Percentiles rank a stretch among this genome's conserved stretches.
phyloP scores from a whole-genome alignment of 2,329 filamentous ascomycete genomes.

The Arachnomyces sp. region DNA sequence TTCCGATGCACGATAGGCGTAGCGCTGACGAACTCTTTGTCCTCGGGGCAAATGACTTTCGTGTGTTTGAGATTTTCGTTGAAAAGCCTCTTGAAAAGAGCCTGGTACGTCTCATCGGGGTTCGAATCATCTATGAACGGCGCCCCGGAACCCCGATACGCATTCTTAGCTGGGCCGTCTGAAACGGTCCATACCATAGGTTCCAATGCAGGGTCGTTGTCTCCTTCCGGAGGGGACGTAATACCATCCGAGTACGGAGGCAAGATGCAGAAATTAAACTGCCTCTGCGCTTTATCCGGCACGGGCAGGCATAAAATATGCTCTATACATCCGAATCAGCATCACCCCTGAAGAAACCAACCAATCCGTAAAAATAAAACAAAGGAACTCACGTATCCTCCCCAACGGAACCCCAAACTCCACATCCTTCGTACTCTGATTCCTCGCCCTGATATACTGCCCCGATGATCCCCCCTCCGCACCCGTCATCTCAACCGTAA shows the following conservation, averaged over 20 bases:
- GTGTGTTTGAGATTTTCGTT: conserved; percentile 40
- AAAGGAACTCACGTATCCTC: conserved; percentile 37
- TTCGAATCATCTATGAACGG: conserved; percentile 32
- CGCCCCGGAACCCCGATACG: conserved; percentile 34
- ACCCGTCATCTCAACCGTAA: conserved; percentile 49
- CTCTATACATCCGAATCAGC: conserved; percentile 24
- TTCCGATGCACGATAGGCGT: conserved; percentile 54
- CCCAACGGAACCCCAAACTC: conserved; percentile 46
- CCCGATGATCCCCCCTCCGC: conserved; percentile 10
- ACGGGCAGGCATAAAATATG: conserved; percentile 55
- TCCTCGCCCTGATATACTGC: conserved; percentile 40
- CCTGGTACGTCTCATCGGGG: conserved; percentile 39
- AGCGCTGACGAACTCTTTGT: conserved; percentile 52
- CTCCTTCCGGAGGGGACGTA: conserved; percentile 33
- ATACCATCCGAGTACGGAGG: conserved; percentile 45
- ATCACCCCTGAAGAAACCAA: conserved; percentile 5
- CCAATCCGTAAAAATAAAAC: neutral
- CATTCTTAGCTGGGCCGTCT: conserved; percentile 43
- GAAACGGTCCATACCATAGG: conserved; percentile 54
- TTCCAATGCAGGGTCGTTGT: conserved; percentile 34
- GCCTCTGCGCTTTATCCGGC: conserved; percentile 55
- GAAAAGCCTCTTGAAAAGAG: conserved; percentile 36
- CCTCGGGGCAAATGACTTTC: conserved; percentile 46
- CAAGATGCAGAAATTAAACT: conserved; percentile 55
- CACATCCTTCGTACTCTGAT: conserved; percentile 43